Percentiles rank a stretch among this genome's conserved stretches.
phyloP scores from a whole-genome alignment of 768 basidiomycete species.

The Infundibulicybe gibba region DNA sequence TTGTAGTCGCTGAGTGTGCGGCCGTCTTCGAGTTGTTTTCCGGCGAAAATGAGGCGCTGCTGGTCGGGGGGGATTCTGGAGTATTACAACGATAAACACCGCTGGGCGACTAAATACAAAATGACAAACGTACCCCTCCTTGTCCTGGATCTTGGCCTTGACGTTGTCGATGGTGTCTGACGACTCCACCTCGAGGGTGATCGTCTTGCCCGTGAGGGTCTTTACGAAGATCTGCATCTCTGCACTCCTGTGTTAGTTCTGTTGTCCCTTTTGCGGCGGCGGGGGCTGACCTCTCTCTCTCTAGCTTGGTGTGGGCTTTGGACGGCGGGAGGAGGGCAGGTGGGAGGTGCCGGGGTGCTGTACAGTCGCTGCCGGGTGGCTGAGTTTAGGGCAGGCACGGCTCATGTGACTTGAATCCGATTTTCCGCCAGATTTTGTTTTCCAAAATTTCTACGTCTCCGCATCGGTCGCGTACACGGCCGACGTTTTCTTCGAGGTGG shows the following conservation, averaged over 20 bases:
- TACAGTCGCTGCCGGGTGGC: conserved; percentile 27
- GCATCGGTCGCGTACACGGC: too few relatives aligned
- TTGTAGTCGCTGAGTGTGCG: conserved; percentile 66
- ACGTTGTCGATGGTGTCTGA: conserved; percentile 14
- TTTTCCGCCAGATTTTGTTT: too few relatives aligned
- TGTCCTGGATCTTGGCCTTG: conserved; percentile 12
- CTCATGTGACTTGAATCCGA: too few relatives aligned
- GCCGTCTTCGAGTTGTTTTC: conserved; percentile 78
- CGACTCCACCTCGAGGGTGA: conserved; percentile 6
- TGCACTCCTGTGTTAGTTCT: conserved; percentile 5
- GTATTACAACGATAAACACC: neutral
- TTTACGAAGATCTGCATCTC: conserved; percentile 53
- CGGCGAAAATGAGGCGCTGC: conserved; percentile 73
- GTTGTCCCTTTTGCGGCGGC: conserved; percentile 1
- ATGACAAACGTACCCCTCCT: conserved; percentile 2
- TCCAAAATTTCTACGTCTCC: too few relatives aligned
- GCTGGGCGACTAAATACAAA: neutral
- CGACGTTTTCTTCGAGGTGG: neutral
- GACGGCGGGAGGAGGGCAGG: conserved; percentile 13
- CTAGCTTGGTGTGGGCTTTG: conserved; percentile 8
- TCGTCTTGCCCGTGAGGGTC: conserved; percentile 13
- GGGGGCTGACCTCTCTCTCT: conserved; percentile 11
- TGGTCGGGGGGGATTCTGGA: conserved; percentile 81
- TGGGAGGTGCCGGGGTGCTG: conserved; percentile 5
- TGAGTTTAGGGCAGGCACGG: conserved; percentile 32